Conservation (phyloP, 805 yeast species). For the Pichia insulana region DNA sequence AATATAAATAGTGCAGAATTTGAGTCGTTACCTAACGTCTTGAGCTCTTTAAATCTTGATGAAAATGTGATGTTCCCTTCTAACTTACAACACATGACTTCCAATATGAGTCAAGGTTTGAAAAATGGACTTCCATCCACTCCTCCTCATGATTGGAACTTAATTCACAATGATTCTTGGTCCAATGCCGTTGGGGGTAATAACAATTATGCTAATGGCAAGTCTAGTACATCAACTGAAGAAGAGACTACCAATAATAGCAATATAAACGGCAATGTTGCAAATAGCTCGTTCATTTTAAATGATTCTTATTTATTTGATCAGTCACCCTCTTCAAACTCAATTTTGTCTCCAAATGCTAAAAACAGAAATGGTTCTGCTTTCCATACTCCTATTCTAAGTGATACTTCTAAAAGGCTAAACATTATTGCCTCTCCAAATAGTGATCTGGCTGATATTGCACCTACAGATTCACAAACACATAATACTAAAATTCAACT, state of each 20-base stretch:
- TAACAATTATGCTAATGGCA: slow-evolving; percentile 13
- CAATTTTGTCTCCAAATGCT: slow-evolving; percentile 8
- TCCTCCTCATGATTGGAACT: slow-evolving; percentile 19
- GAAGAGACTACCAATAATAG: not conserved
- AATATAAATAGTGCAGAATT: slow-evolving; percentile 13
- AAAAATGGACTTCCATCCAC: slow-evolving; percentile 17
- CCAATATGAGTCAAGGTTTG: slow-evolving; percentile 1
- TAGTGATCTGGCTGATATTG: slow-evolving; percentile 4
- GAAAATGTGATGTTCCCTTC: slow-evolving; percentile 18
- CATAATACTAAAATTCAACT: not conserved
- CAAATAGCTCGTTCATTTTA: slow-evolving; percentile 8
- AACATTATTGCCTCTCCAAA: slow-evolving; percentile 18
- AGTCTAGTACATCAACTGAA: slow-evolving; percentile 9
- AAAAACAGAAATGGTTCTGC: slow-evolving; percentile 6
- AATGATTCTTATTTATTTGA: slow-evolving; percentile 9
- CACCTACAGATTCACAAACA: not conserved
- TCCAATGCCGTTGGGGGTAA: slow-evolving; percentile 10
- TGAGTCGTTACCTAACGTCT: slow-evolving; percentile 40
- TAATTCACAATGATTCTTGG: slow-evolving; percentile 12
- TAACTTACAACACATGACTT: slow-evolving; percentile 20
- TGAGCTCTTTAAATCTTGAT: slow-evolving; percentile 38
- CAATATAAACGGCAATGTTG: not conserved
- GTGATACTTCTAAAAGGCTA: slow-evolving; percentile 38
- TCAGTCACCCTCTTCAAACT: slow-evolving; percentile 5
- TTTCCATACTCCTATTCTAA: slow-evolving; percentile 20